A percentile compares a stretch with the other conserved stretches of the same genome.
phyloP scores from a whole-genome alignment of 2,329 filamentous ascomycete species.

The Fusarium sp. region DNA sequence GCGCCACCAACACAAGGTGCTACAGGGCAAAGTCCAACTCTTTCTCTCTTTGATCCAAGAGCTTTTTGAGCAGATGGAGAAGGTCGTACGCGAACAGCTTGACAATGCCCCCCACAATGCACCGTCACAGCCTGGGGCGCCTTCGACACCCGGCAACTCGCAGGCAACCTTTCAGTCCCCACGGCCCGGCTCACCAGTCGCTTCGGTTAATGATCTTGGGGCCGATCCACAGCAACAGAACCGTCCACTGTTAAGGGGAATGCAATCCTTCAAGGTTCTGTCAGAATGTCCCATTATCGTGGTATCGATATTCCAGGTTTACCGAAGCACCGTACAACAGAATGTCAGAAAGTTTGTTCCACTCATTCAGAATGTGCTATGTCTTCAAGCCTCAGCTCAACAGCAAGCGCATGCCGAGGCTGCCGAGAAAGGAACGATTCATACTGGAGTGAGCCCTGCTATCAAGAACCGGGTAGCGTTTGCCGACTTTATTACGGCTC shows the following conservation, averaged over 20 bases:
- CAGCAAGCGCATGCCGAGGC: slow-evolving; percentile 91
- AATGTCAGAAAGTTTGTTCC: slow-evolving; percentile 95
- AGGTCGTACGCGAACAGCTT: slow-evolving; percentile 93
- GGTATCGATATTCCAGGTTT: slow-evolving; percentile 96
- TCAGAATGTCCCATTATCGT: slow-evolving; percentile 99
- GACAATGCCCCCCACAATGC: slow-evolving; percentile 73
- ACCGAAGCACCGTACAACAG: slow-evolving; percentile 77
- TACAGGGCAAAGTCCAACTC: slow-evolving; percentile 80
- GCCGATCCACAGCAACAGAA: slow-evolving; percentile 82
- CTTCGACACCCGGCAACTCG: slow-evolving; percentile 72
- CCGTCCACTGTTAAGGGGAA: slow-evolving; percentile 85
- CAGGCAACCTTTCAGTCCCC: slow-evolving; percentile 85
- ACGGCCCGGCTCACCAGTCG: slow-evolving; percentile 87
- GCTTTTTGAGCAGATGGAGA: slow-evolving; percentile 94
- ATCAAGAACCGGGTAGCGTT: slow-evolving; percentile 95
- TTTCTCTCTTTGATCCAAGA: slow-evolving; percentile 94
- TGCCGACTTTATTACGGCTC: slow-evolving; percentile 96
- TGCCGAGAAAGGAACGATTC: slow-evolving; percentile 78
- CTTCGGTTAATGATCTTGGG: slow-evolving; percentile 81
- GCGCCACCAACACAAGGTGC: slow-evolving; percentile 86
- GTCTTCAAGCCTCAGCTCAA: slow-evolving; percentile 91
- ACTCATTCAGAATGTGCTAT: slow-evolving; percentile 87
- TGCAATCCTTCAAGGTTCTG: slow-evolving; percentile 99
- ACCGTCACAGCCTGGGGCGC: slow-evolving; percentile 63
- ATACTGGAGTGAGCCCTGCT: slow-evolving; percentile 90